Evolutionary conservation across 2,329 filamentous ascomycete species (phyloP).

Genomic region (Alternaria metachromatica): DNA sequence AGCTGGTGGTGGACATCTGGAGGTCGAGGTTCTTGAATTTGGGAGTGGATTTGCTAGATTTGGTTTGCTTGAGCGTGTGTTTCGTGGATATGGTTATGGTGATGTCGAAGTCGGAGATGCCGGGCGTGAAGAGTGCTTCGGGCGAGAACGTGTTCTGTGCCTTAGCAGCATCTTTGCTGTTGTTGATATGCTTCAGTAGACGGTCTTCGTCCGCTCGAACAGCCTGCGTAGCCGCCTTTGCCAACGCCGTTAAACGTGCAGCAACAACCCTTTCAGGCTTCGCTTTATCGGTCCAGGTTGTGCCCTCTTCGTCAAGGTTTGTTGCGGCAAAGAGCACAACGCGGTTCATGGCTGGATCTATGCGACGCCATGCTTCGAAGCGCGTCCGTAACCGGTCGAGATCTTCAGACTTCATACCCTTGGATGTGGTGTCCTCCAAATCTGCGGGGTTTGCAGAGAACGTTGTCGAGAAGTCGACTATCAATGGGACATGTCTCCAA

Average conservation of each 20-base stretch:
- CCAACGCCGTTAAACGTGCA: conserved; percentile 79
- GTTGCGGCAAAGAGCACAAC: conserved; percentile 82
- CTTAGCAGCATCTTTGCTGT: not conserved
- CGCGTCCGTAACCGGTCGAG: conserved; percentile 70
- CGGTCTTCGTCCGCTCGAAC: conserved; percentile 60
- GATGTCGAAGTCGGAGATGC: conserved; percentile 82
- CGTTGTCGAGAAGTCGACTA: conserved; percentile 71
- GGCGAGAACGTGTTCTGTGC: conserved; percentile 46
- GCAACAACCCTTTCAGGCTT: conserved; percentile 82
- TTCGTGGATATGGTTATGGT: conserved; percentile 73
- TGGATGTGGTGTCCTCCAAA: conserved; percentile 22
- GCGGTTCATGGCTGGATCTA: conserved; percentile 87
- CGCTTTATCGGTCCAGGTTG: conserved; percentile 76
- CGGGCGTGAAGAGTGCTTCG: conserved; percentile 72
- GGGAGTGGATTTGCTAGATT: conserved; percentile 47
- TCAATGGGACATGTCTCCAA: conserved; percentile 82
- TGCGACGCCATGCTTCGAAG: conserved; percentile 83
- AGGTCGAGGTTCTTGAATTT: conserved; percentile 83
- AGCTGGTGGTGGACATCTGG: conserved; percentile 38
- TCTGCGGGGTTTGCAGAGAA: conserved; percentile 29
- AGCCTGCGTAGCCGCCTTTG: conserved; percentile 68
- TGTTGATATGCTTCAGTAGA: conserved; percentile 48
- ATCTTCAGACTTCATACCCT: conserved; percentile 63
- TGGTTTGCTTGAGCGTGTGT: conserved; percentile 46
- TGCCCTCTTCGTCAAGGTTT: conserved; percentile 76